phyloP scores from a whole-genome alignment of 1,284 basidiomycete genomes.

The Flammula alnicola region DNA sequence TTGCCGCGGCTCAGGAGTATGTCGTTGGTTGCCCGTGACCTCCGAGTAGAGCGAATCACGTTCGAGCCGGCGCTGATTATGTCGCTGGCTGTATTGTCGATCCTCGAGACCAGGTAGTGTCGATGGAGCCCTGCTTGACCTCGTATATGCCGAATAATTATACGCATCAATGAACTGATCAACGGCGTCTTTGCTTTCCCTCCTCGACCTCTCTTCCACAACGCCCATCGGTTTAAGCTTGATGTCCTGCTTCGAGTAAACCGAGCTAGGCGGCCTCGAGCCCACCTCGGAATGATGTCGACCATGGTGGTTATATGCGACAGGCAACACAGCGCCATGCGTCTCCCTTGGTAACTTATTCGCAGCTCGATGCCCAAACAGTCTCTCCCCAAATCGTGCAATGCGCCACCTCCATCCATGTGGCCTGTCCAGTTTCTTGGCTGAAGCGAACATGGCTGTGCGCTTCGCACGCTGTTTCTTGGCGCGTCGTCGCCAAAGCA shows the following conservation, averaged over 20 bases:
- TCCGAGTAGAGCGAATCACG: conserved; percentile 67
- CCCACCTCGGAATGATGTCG: conserved; percentile 26
- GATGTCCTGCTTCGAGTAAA: conserved; percentile 40
- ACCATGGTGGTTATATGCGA: conserved; percentile 29
- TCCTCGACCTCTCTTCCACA: conserved; percentile 7
- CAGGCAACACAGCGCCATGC: conserved; percentile 23
- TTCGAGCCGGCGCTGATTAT: conserved; percentile 21
- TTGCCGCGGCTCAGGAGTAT: conserved; percentile 67
- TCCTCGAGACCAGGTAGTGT: conserved; percentile 40
- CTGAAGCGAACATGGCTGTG: conserved; percentile 67
- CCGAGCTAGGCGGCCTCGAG: conserved; percentile 19
- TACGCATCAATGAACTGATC: conserved; percentile 60
- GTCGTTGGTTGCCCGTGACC: conserved; percentile 62
- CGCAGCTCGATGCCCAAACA: conserved; percentile 54
- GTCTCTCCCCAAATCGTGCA: conserved; percentile 55
- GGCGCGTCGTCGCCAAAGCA: conserved; percentile 70
- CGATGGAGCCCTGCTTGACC: conserved; percentile 42
- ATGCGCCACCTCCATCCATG: conserved; percentile 58
- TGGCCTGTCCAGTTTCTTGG: conserved; percentile 54
- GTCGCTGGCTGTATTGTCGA: conserved; percentile 18
- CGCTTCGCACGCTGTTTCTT: conserved; percentile 66
- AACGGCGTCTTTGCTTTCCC: conserved; percentile 47
- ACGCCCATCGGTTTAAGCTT: conserved; percentile 36
- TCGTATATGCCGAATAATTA: conserved; percentile 44
- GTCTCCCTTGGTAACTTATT: conserved; percentile 17